phyloP scores from a whole-genome alignment of 2,329 filamentous ascomycete genomes.

The Hypoxylon rubiginosum region DNA sequence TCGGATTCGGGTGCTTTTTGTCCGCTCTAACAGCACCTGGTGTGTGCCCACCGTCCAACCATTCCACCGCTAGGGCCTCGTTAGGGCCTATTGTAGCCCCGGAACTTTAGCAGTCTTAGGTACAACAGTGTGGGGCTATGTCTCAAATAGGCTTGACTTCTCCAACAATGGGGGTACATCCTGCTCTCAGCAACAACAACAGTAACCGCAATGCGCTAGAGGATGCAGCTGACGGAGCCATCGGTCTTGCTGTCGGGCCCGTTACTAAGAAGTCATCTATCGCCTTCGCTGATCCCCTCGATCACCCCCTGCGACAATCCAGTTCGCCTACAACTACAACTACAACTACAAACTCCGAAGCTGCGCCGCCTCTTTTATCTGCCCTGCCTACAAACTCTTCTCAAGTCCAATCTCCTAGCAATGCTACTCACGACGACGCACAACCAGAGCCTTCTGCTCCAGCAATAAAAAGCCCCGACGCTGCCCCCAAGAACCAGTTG shows the following conservation, averaged over 20 bases:
- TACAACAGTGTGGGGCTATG: slow-evolving; percentile 33
- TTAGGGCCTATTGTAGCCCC: slow-evolving; percentile 6
- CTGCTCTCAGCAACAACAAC: slow-evolving; percentile 40
- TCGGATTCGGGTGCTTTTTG: slow-evolving; percentile 32
- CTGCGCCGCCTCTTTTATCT: slow-evolving; percentile 27
- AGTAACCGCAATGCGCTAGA: slow-evolving; percentile 46
- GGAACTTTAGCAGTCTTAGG: too few species aligned
- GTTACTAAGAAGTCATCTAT: slow-evolving; percentile 41
- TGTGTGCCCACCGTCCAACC: background rate
- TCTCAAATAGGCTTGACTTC: slow-evolving; percentile 44
- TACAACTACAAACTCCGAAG: too few species aligned
- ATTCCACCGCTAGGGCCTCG: background rate
- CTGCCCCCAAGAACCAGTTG: slow-evolving; percentile 49
- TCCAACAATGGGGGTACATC: slow-evolving; percentile 46
- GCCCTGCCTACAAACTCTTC: slow-evolving; percentile 20
- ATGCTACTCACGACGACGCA: slow-evolving; percentile 45
- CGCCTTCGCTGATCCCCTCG: slow-evolving; percentile 27
- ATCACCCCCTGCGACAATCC: slow-evolving; percentile 34
- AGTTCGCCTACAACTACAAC: slow-evolving; percentile 36
- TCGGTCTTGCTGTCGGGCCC: slow-evolving; percentile 38
- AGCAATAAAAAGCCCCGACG: slow-evolving; percentile 44
- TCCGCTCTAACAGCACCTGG: slow-evolving; percentile 10
- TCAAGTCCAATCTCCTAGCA: slow-evolving; percentile 23
- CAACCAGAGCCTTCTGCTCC: slow-evolving; percentile 44
- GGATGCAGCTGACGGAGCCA: slow-evolving; percentile 42